Conservation (phyloP, 2,329 filamentous ascomycete genomes). For the Aspergillus intermedius region DNA sequence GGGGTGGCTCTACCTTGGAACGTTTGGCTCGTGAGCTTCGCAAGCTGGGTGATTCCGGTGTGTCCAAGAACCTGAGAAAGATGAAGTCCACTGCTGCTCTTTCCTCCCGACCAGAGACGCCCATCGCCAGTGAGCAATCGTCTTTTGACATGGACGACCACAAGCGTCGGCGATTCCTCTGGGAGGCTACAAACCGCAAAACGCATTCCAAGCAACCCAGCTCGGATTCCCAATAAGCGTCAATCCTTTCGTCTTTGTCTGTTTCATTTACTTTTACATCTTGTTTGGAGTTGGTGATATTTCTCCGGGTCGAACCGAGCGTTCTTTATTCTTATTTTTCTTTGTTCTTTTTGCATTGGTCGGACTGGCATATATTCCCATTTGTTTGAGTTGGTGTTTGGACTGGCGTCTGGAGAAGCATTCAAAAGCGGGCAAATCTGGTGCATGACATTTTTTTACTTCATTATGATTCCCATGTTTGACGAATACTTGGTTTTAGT, state of each 20-base stretch:
- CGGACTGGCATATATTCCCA: constrained; percentile 3
- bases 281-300: neutral
- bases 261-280: neutral
- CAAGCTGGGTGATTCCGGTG: constrained; percentile 31
- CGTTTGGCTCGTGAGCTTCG: constrained; percentile 54
- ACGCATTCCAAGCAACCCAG: constrained; percentile 20
- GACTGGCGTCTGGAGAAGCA: constrained; percentile 10
- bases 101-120: constrained; percentile 35
- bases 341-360: constrained; percentile 2
- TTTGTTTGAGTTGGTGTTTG: neutral
- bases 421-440: constrained; percentile 4
- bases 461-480: constrained; percentile 4
- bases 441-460: constrained; percentile 1
- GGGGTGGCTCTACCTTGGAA: constrained; percentile 49
- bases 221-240: constrained; percentile 8
- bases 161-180: constrained; percentile 41
- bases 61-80: constrained; percentile 25
- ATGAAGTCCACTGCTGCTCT: constrained; percentile 52
- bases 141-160: constrained; percentile 46
- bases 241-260: constrained; percentile 1
- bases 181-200: constrained; percentile 40
- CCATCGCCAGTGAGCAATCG: constrained; percentile 30
- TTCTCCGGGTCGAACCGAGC: neutral
- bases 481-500: constrained; percentile 1
- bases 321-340: neutral